Evolutionary conservation across 1,139 yeast genomes (phyloP).

Genomic region (Torulaspora pretoriensis): DNA sequence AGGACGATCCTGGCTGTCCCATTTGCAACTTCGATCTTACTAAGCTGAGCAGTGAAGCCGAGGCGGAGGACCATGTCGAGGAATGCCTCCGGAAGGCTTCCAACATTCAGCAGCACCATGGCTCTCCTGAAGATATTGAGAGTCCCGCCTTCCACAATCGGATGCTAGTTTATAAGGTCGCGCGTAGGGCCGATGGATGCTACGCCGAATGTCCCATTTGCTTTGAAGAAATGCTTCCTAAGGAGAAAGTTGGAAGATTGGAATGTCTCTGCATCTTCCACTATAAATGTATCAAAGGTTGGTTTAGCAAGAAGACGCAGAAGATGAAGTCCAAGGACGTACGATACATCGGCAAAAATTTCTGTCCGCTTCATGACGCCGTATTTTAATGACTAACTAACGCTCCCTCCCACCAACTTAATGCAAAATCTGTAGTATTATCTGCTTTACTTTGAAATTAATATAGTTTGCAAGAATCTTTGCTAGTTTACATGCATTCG

Average conservation of each 20-base stretch:
- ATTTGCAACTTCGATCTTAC: slow-evolving; percentile 48
- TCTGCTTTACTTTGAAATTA: background rate
- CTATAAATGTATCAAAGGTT: slow-evolving; percentile 78
- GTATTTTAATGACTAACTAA: slow-evolving; percentile 14
- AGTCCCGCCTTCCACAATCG: slow-evolving; percentile 48
- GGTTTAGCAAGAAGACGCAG: slow-evolving; percentile 82
- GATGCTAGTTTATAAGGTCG: slow-evolving; percentile 79
- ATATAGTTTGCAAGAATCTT: background rate
- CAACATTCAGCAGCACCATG: slow-evolving; percentile 57
- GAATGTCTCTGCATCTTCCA: slow-evolving; percentile 96
- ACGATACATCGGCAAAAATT: slow-evolving; percentile 20
- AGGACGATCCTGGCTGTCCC: slow-evolving; percentile 48
- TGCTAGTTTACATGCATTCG: slow-evolving; percentile 10
- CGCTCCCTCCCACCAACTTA: background rate
- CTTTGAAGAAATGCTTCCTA: slow-evolving; percentile 78
- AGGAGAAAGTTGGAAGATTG: slow-evolving; percentile 84
- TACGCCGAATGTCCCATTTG: slow-evolving; percentile 88
- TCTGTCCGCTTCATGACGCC: slow-evolving; percentile 32
- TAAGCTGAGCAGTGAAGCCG: slow-evolving; percentile 39
- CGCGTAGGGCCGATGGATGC: slow-evolving; percentile 40
- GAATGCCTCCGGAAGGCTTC: slow-evolving; percentile 65
- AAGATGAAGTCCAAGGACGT: slow-evolving; percentile 19
- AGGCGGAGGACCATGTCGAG: slow-evolving; percentile 64
- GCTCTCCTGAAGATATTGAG: slow-evolving; percentile 37
- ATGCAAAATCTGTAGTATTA: background rate